Percentiles rank a stretch among this genome's conserved stretches.
Conservation (phyloP, 2,329 filamentous ascomycete genomes). For the Fusarium paranaense region DNA sequence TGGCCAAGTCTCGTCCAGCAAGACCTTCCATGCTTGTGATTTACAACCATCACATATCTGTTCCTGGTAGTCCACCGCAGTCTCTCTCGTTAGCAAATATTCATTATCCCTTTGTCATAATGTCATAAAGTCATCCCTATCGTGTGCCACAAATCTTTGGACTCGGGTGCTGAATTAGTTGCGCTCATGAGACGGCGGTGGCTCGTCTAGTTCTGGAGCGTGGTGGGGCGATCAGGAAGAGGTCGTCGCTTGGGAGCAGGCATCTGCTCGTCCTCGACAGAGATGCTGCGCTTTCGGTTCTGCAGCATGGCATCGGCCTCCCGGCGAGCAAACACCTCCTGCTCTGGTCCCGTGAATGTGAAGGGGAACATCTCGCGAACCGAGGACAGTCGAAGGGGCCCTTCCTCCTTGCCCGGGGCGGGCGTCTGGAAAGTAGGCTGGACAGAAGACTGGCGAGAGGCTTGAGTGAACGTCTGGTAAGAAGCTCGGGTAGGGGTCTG, state of each 20-base stretch:
- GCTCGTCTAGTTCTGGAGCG: neutral
- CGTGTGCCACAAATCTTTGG: neutral
- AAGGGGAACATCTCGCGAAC: conserved; percentile 29
- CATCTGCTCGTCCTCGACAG: neutral
- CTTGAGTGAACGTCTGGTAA: neutral
- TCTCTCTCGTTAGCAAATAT: neutral
- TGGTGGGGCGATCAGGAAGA: conserved; percentile 10
- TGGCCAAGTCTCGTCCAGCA: conserved; percentile 13
- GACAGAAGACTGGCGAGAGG: neutral
- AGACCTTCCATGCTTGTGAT: conserved; percentile 5
- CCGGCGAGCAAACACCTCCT: neutral
- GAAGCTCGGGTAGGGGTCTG: neutral
- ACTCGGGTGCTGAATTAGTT: neutral
- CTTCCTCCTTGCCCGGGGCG: neutral
- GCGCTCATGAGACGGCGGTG: neutral
- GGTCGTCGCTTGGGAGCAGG: conserved; percentile 17
- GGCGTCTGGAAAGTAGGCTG: neutral
- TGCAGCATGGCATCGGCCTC: neutral
- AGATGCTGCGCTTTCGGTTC: conserved; percentile 8
- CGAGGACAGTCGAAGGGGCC: conserved; percentile 9
- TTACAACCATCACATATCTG: conserved; percentile 6
- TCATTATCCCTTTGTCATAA: neutral
- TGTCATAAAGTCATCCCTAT: neutral
- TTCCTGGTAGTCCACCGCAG: neutral
- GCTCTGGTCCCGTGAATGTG: neutral